A percentile compares a stretch with the other conserved stretches of the same genome.
These are phyloP conservation scores for Sporopachydermia lactativora DNA, from an alignment of 805 yeast species.

Conservation along the genomic window DNA sequence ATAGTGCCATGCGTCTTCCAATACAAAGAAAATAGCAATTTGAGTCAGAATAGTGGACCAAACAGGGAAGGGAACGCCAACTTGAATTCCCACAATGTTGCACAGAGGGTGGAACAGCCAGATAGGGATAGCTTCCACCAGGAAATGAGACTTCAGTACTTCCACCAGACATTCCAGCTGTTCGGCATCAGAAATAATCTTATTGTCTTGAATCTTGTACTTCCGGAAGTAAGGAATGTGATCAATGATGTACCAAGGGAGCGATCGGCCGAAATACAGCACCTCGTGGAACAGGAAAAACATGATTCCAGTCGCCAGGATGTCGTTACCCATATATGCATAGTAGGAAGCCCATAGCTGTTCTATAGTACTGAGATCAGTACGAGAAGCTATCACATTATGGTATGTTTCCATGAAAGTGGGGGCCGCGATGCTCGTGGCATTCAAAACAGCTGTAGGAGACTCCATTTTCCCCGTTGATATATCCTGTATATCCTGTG, in stretches of 20 bases:
- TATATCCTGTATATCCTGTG: too few species aligned
- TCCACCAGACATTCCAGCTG: slow-evolving; percentile 87
- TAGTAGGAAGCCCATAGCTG: slow-evolving; percentile 84
- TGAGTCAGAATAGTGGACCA: slow-evolving; percentile 45
- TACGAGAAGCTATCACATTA: slow-evolving; percentile 25
- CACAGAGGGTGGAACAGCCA: slow-evolving; percentile 96
- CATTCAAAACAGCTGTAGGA: neutral
- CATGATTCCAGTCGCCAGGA: slow-evolving; percentile 75
- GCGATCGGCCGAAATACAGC: slow-evolving; percentile 80
- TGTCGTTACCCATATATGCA: slow-evolving; percentile 71
- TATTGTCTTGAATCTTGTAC: slow-evolving; percentile 82
- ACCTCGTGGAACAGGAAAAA: slow-evolving; percentile 75
- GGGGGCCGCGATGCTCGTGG: neutral
- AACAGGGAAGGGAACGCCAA: slow-evolving; percentile 77
- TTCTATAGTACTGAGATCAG: slow-evolving; percentile 41
- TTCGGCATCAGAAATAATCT: slow-evolving; percentile 65
- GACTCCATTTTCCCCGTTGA: too few species aligned
- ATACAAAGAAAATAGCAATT: slow-evolving; percentile 60
- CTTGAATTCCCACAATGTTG: slow-evolving; percentile 60
- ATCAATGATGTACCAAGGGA: slow-evolving; percentile 89
- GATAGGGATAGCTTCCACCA: slow-evolving; percentile 91
- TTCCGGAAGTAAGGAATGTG: slow-evolving; percentile 70
- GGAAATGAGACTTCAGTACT: slow-evolving; percentile 73
- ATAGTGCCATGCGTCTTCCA: slow-evolving; percentile 96
- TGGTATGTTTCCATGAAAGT: slow-evolving; percentile 21